Conservation (phyloP, 2,329 filamentous ascomycete species). For the Ceratocystis albifundus region DNA sequence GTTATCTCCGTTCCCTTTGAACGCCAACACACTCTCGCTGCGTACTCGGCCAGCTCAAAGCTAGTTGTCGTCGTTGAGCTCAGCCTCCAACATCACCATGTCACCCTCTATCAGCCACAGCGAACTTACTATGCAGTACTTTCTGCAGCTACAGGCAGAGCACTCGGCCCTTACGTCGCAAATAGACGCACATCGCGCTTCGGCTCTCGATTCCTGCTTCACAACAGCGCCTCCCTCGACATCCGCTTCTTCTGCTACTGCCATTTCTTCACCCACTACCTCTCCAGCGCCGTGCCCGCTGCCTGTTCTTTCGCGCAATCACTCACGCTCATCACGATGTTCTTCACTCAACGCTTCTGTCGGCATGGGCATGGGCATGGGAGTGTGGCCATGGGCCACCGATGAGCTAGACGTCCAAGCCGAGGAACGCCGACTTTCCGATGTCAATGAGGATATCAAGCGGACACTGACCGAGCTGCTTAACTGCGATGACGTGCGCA, state of each 20-base stretch:
- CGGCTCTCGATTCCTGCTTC: background rate
- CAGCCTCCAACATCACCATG: conserved; percentile 3
- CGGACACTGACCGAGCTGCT: conserved; percentile 49
- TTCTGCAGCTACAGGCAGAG: conserved; percentile 43
- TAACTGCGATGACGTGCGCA: conserved; percentile 46
- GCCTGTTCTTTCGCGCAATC: conserved; percentile 23
- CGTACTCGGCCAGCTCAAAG: background rate
- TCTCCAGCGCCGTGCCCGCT: conserved; percentile 44
- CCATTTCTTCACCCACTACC: conserved; percentile 37
- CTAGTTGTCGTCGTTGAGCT: no score
- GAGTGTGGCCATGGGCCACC: conserved; percentile 23
- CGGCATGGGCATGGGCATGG: conserved; percentile 5
- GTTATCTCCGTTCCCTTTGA: background rate
- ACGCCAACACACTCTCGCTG: background rate
- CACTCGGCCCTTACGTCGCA: conserved; percentile 43
- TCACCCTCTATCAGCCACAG: conserved; percentile 28
- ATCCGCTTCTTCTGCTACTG: background rate
- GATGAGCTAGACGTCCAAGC: conserved; percentile 31
- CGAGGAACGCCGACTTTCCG: conserved; percentile 43
- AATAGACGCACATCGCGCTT: conserved; percentile 34
- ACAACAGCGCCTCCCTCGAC: background rate
- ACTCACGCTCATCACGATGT: background rate
- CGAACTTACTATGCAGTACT: conserved; percentile 43
- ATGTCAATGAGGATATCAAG: conserved; percentile 51
- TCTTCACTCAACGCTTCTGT: conserved; percentile 15